Base-by-base conservation (phyloP, 129 eudicot genomes). In the Chrysanthemum makinoi region DNA sequence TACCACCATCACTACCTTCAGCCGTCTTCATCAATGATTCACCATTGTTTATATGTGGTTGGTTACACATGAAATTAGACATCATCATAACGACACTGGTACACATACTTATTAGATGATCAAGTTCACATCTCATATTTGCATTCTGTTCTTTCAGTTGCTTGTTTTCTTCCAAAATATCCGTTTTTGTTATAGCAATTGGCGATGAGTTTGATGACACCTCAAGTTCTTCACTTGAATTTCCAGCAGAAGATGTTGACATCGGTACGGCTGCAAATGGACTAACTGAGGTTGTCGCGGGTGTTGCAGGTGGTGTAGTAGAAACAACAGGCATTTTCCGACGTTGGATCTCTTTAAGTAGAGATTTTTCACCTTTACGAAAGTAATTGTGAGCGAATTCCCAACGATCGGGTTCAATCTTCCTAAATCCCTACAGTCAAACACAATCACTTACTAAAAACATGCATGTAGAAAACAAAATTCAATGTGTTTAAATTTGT, bases 331-430 rank as follows among this genome's bases (percentile, higher is more conserved):
- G 56, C 2, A 86, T 76, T 74, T 91, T 91, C 55, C 96, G 88
- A 53, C 97, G 96, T 16, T 85, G 97, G 6, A 91, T 91, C 72
- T 88, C 96, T 1, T 78, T 64, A 15, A 91, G 80, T 16, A 91
- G 75, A 3, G 74, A 66, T 83, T 84, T 91, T 26, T 91, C 86
- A 30, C 93, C 96, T 66, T 83, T 74, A 30, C 82, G 82, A 4
- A 91, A 91, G 66, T 85, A 79, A 28, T 88, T 96, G 24, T 91
- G 80, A 0, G 92, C 80, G 39, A 91, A 91, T 43, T 91, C 97
- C 97, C 97, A 91, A 4, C 96, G 81, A 72, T 91, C 97, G 2
- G 93, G 83, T 16, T 78, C 96, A 6, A 84, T 85, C 51, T 91
- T 91, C 62, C 90, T 74, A 24, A 91, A 91, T 70, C 97, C 97